Percentiles rank a stretch among this genome's conserved stretches.
phyloP scores from a whole-genome alignment of 2,329 filamentous ascomycete genomes.

The Fusarium illudens region DNA sequence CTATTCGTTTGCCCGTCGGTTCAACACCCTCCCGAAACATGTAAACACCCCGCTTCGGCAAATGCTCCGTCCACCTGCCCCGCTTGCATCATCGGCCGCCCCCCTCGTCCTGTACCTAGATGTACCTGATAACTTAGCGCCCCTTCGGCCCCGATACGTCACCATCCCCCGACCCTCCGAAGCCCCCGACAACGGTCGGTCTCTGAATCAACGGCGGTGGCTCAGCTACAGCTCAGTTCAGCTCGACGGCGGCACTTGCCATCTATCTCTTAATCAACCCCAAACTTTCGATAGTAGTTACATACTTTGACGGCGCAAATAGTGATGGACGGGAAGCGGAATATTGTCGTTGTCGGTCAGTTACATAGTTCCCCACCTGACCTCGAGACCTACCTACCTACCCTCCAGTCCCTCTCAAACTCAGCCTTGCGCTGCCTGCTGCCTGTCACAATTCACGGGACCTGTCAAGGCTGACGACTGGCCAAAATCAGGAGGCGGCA shows the following conservation, averaged over 20 bases:
- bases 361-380: constrained; percentile 23
- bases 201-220: constrained; percentile 1
- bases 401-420: background rate
- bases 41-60: constrained; percentile 28
- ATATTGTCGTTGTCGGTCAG: constrained; percentile 62
- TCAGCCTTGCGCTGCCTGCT: constrained; percentile 6
- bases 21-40: background rate
- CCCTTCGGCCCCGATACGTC: constrained; percentile 17
- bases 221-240: background rate
- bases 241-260: background rate
- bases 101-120: background rate
- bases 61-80: constrained; percentile 29
- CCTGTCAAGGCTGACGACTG: constrained; percentile 22
- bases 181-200: background rate
- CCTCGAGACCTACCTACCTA: background rate
- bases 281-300: background rate
- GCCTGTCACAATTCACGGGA: background rate
- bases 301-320: background rate
- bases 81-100: constrained; percentile 16
- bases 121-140: background rate
- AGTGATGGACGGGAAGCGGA: constrained; percentile 49
- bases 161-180: constrained; percentile 4
- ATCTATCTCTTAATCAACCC: background rate
- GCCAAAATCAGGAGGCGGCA: constrained; percentile 75
- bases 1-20: background rate